Evolutionary conservation across 23 red algal genomes (phyloP).

Genomic region (Gracilaria caudata): DNA sequence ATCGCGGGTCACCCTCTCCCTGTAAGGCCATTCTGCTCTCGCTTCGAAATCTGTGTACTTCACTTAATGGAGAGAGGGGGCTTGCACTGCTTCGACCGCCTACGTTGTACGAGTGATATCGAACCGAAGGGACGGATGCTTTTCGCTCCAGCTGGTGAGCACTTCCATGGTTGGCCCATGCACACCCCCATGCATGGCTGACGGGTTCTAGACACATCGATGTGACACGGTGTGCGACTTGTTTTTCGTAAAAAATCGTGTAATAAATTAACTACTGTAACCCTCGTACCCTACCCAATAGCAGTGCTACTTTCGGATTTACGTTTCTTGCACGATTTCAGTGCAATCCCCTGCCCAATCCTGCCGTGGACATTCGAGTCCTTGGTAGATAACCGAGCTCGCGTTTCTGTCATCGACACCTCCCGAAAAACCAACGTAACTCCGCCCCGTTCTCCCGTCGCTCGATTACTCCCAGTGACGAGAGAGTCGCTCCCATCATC

Average conservation of each 20-base stretch:
- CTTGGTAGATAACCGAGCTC: too few relatives aligned
- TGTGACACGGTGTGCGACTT: neutral
- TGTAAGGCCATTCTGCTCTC: slow-evolving; percentile 61
- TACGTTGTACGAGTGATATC: too few relatives aligned
- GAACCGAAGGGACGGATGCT: neutral
- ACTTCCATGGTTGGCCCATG: neutral
- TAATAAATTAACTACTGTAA: slow-evolving; percentile 4
- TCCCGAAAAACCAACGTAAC: too few relatives aligned
- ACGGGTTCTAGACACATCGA: slow-evolving; percentile 18
- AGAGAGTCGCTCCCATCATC: neutral
- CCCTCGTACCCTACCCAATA: too few relatives aligned
- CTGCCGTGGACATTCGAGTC: too few relatives aligned
- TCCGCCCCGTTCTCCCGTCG: neutral
- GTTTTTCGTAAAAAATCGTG: neutral
- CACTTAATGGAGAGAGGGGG: too few relatives aligned
- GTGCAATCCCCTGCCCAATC: too few relatives aligned
- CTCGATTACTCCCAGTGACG: neutral
- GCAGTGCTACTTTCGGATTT: too few relatives aligned
- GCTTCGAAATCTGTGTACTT: neutral
- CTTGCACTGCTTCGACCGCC: too few relatives aligned
- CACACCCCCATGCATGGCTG: neutral
- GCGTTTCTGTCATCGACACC: too few relatives aligned
- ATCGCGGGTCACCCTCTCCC: slow-evolving; percentile 90
- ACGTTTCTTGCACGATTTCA: too few relatives aligned
- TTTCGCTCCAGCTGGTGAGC: neutral